Evolutionary conservation across 768 basidiomycete species (phyloP).

Genomic region (Trametes elegans): DNA sequence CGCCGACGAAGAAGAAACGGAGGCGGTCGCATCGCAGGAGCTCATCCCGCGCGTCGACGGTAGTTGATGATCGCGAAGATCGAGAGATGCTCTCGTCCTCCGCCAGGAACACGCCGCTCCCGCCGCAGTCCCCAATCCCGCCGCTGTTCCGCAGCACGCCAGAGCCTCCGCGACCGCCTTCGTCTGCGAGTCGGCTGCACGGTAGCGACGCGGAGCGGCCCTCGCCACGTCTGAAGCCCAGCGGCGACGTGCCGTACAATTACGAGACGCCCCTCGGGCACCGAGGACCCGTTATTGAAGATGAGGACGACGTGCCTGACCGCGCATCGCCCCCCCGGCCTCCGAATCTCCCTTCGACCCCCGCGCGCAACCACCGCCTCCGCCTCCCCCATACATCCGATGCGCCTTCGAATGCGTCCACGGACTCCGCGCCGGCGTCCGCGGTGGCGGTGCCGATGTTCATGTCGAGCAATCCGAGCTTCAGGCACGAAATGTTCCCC

Average conservation of each 20-base stretch:
- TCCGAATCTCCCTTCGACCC: conserved; percentile 42
- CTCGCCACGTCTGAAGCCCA: conserved; percentile 3
- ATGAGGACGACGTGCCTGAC: conserved; percentile 55
- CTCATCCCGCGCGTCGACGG: conserved; percentile 39
- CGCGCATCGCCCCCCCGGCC: conserved; percentile 35
- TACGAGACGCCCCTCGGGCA: conserved; percentile 39
- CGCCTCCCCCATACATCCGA: conserved; percentile 52
- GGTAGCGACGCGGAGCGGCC: conserved; percentile 10
- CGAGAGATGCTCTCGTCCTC: conserved; percentile 38
- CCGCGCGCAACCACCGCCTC: conserved; percentile 37
- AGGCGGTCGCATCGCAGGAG: conserved; percentile 49
- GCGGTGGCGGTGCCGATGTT: conserved; percentile 51
- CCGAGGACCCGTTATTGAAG: conserved; percentile 67
- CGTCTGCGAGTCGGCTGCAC: conserved; percentile 12
- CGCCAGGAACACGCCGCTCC: conserved; percentile 56
- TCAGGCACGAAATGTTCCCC: conserved; percentile 58
- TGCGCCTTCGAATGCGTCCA: conserved; percentile 45
- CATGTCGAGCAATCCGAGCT: conserved; percentile 42
- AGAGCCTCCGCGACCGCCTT: conserved; percentile 22
- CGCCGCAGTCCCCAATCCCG: conserved; percentile 50
- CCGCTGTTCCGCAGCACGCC: conserved; percentile 31
- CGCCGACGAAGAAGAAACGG: conserved; percentile 44
- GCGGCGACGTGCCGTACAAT: conserved; percentile 9
- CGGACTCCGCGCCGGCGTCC: conserved; percentile 41
- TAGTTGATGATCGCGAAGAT: conserved; percentile 45